Percentiles rank a stretch among this genome's conserved stretches.
Evolutionary conservation across 257 asterid genomes (phyloP).

Genomic region (Vinca minor): DNA sequence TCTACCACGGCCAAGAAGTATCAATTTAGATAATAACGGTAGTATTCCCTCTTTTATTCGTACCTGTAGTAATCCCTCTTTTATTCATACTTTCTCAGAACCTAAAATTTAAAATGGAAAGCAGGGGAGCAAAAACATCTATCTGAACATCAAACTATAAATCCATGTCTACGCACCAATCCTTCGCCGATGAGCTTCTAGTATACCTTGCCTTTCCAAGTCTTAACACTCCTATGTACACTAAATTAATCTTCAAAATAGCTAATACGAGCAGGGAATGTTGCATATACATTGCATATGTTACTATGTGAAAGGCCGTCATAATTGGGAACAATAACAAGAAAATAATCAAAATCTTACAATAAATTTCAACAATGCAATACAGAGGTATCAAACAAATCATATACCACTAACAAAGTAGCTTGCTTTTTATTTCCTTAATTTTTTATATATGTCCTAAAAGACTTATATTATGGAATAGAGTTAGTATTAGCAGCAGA

Average conservation of each 20-base stretch:
- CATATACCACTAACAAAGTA: too few species aligned
- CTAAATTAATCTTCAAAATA: neutral
- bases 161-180: neutral
- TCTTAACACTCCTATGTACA: too few species aligned
- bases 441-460: too few species aligned
- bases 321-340: neutral
- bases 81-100: neutral
- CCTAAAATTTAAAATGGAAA: slow-evolving; percentile 3
- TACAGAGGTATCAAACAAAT: neutral
- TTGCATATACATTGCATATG: neutral
- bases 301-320: neutral
- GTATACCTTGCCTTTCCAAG: neutral
- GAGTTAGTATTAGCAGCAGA: neutral
- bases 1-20: neutral
- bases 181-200: neutral
- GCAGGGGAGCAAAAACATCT: neutral
- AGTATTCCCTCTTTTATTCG: too few species aligned
- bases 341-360: neutral
- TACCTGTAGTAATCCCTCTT: neutral
- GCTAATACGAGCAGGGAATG: too few species aligned
- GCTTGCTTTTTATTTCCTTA: too few species aligned
- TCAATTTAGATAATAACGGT: too few species aligned
- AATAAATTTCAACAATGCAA: neutral
- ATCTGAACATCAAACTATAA: neutral
- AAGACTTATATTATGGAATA: too few species aligned